Base-by-base conservation (phyloP, 441 rosid species). In the Theobroma grandiflorum region DNA sequence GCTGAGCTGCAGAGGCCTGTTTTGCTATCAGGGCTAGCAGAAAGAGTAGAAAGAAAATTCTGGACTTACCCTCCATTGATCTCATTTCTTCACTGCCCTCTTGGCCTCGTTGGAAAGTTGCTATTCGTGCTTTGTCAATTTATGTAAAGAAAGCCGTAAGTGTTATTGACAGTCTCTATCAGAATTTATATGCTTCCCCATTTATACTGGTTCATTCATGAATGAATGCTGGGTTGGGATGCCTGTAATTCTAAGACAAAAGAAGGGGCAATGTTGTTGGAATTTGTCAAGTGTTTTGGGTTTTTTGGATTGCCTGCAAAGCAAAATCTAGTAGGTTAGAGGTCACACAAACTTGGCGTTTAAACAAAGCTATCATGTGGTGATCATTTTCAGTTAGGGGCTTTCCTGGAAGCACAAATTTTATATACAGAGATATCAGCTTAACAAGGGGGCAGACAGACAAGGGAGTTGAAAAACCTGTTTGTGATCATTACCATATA, bases 261-360 rank as follows among this genome's bases (percentile, higher is more conserved):
- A 43, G 2, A 50, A 31, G 69, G 59, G 59, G 83, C 63, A 81
- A 43, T 37, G 35, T 57, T 38, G 18, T 20, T 65, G 16, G 62
- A 58, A 43, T 45, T 59, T 22, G 16, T 14, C 38, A 42, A 40
- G 45, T 43, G 26, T 38, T 16, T 74, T 9, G 18, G 31, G 15
- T 42, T 67, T 42, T 65, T 63, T 83, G 69, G 80, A 81, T 86
- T 89, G 78, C 66, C 83, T 81, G 79, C 77, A 66, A 88, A 88
- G 93, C 88, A 83, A 88, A 75, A 55, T 37, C 65, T 50, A 72
- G 82, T 82, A 74, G 84, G 88, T 79, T 82, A 66, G 75, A 75
- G 75, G 81, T 76, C 73, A 65, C 58, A 40, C 69, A 92, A 84
- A 79, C 97, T 91, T 93, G 89, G 84, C 91, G 89, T 92, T 86